phyloP scores from a whole-genome alignment of 352 stramenopile genomes.

The Phytophthora pseudosyringae region DNA sequence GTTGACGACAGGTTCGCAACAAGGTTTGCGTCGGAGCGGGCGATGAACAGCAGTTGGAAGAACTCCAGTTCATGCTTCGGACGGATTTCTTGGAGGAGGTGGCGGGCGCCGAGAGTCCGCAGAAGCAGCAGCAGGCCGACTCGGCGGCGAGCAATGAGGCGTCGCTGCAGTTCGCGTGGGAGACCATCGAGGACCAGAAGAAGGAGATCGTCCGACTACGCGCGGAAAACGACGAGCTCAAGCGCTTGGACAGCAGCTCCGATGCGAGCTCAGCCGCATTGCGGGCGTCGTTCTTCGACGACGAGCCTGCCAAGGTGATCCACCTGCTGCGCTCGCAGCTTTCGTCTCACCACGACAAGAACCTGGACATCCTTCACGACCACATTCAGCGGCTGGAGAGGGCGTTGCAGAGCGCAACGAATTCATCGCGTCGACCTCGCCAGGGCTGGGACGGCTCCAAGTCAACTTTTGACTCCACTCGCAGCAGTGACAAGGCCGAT shows the following conservation, averaged over 20 bases:
- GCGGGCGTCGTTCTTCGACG: conserved; percentile 34
- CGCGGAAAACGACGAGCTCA: conserved; percentile 56
- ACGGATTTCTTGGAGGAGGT: conserved; percentile 64
- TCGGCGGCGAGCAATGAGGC: conserved; percentile 55
- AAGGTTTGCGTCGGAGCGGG: conserved; percentile 55
- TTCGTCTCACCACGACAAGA: conserved; percentile 59
- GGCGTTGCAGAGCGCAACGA: conserved; percentile 31
- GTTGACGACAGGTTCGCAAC: conserved; percentile 37
- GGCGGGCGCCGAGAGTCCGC: conserved; percentile 28
- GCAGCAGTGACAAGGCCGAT: conserved; percentile 38
- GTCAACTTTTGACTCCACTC: conserved; percentile 53
- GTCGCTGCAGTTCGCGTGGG: conserved; percentile 78
- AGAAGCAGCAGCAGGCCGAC: conserved; percentile 35
- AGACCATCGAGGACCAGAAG: conserved; percentile 80
- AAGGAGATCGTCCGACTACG: conserved; percentile 69
- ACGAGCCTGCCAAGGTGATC: conserved; percentile 48
- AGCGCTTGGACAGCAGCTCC: conserved; percentile 12
- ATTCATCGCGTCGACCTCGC: conserved; percentile 10
- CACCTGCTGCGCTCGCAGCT: conserved; percentile 59
- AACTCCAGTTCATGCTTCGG: conserved; percentile 58
- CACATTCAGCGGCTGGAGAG: conserved; percentile 65
- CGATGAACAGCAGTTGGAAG: conserved; percentile 58
- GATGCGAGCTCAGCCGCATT: conserved; percentile 3
- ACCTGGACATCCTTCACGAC: conserved; percentile 58
- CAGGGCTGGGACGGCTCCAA: conserved; percentile 38